phyloP scores from a whole-genome alignment of 139 green algal genomes.

The Tetradesmus lagerheimii region DNA sequence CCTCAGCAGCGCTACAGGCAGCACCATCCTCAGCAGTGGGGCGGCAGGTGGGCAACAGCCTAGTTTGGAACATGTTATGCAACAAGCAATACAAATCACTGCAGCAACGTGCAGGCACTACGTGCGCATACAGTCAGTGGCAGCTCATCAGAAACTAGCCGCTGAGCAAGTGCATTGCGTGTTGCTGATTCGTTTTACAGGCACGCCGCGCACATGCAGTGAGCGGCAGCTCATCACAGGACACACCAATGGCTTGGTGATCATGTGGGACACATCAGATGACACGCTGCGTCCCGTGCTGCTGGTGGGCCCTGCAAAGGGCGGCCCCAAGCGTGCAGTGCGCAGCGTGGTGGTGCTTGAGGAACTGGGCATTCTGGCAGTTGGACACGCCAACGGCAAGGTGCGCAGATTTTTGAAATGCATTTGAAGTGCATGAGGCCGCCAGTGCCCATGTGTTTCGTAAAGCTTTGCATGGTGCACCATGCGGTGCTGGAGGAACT shows the following conservation, averaged over 20 bases:
- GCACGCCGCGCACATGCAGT: not conserved
- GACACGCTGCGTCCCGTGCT: slow-evolving; percentile 39
- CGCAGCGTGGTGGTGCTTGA: slow-evolving; percentile 24
- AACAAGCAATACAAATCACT: no score
- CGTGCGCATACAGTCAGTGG: no score
- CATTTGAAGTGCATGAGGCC: no score
- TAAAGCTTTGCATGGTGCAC: no score
- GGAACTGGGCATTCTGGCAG: slow-evolving; percentile 36
- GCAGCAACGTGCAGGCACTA: no score
- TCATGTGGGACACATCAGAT: slow-evolving; percentile 40
- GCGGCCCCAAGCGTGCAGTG: not conserved
- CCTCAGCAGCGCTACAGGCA: no score
- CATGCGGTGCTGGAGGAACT: slow-evolving; percentile 41
- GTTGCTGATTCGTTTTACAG: not conserved
- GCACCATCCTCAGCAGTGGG: no score
- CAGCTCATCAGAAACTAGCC: no score
- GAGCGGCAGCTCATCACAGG: slow-evolving; percentile 20
- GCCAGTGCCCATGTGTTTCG: no score
- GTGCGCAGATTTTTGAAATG: not conserved
- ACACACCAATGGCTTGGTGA: slow-evolving; percentile 17
- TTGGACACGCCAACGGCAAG: slow-evolving; percentile 32
- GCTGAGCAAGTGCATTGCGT: not conserved
- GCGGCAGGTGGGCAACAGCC: no score
- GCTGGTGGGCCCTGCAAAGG: slow-evolving; percentile 2
- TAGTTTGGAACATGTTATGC: no score